These are phyloP conservation scores for Sonneratia alba DNA, from an alignment of 345 rosid genomes.

Conservation along the genomic window DNA sequence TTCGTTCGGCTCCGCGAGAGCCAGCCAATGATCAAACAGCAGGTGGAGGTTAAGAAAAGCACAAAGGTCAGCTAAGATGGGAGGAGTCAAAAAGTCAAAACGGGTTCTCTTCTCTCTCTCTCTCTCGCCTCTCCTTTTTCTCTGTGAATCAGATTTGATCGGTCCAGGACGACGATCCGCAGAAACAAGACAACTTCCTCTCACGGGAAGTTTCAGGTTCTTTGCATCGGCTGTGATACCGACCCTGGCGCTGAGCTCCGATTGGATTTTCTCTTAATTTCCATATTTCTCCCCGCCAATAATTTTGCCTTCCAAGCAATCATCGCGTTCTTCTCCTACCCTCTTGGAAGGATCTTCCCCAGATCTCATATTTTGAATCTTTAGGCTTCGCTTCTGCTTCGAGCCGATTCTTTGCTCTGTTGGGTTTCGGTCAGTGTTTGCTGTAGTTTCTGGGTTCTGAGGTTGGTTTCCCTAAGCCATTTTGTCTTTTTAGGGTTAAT, in stretches of 20 bases:
- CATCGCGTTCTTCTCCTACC: background rate
- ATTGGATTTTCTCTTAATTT: background rate
- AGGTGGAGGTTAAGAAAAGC: too few species aligned
- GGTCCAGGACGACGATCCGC: too few species aligned
- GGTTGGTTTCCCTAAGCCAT: background rate
- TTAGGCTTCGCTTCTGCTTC: background rate
- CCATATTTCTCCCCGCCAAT: background rate
- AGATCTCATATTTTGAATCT: background rate
- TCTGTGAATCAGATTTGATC: background rate
- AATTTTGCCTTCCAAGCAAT: background rate
- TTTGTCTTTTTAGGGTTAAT: background rate
- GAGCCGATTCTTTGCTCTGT: background rate
- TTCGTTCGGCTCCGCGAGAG: too few species aligned
- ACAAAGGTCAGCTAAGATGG: too few species aligned
- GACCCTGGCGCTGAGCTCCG: background rate
- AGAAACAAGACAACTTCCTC: background rate
- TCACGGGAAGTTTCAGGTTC: constrained; percentile 1
- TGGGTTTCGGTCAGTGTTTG: background rate
- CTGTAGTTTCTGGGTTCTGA: background rate
- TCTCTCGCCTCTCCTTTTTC: background rate
- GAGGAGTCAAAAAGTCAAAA: background rate
- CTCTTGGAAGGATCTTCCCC: background rate
- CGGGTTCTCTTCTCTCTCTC: background rate
- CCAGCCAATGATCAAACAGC: too few species aligned
- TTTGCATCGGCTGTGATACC: background rate